These are phyloP conservation scores for Cryphonectria japonica DNA, from an alignment of 2,329 filamentous ascomycete genomes.

Conservation along the genomic window DNA sequence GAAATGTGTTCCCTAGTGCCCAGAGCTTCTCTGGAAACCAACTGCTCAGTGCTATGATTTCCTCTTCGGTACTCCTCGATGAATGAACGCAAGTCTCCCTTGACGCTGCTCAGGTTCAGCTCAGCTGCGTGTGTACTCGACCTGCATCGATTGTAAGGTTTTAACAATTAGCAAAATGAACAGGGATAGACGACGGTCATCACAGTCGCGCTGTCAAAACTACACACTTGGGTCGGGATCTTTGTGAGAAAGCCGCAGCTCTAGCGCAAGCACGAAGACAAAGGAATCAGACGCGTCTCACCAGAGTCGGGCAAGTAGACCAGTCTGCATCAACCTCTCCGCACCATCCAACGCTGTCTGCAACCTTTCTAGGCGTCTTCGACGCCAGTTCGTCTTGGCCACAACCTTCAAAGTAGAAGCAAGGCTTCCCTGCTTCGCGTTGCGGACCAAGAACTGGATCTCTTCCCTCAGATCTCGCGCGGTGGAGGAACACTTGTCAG, in stretches of 20 bases:
- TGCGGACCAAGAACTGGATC: background rate
- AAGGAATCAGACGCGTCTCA: background rate
- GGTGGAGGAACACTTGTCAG: background rate
- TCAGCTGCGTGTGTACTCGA: background rate
- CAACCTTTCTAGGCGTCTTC: background rate
- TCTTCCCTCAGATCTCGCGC: background rate
- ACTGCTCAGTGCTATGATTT: background rate
- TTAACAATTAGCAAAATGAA: background rate
- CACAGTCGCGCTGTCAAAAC: background rate
- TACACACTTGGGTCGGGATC: background rate
- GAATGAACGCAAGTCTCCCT: background rate
- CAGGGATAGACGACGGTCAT: too few relatives aligned
- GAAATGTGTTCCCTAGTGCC: background rate
- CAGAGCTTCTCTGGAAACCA: background rate
- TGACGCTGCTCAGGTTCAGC: background rate
- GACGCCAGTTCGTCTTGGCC: background rate
- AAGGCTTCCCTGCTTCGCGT: background rate
- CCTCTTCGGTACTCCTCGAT: background rate
- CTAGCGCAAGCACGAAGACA: background rate
- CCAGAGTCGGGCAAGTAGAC: background rate
- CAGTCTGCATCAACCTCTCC: background rate
- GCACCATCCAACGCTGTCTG: background rate
- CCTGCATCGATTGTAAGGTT: background rate
- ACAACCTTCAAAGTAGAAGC: background rate
- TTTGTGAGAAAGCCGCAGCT: background rate